Base-by-base conservation (phyloP, 1,139 yeast genomes). In the Hyphopichia khmerensis region DNA sequence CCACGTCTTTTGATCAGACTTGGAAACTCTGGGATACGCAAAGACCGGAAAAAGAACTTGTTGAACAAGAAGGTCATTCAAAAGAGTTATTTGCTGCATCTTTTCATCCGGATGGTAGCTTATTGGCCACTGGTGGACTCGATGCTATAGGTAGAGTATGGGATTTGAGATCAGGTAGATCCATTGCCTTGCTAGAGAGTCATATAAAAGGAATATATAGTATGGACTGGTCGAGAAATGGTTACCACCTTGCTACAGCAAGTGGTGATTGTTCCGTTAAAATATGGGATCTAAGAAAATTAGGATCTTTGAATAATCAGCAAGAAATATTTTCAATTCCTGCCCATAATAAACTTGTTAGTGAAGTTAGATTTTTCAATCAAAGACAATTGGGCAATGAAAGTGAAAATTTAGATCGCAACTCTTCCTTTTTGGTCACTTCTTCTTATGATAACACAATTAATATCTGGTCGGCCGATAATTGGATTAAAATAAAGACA, bases 11-110 rank as follows among this genome's bases (percentile, higher is more conserved):
- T 55, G 99, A 93, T 60, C 76, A 75, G 46, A 89, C 96, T 0
- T 93, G 98, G 97, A 77, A 89, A 46, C 60, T 90, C 6, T 90
- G 96, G 96, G 97, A 93, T 60, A 49, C 80, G 0, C 65, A 67
- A 10, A 77, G 69, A 1, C 55, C 60, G 9, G 47, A 53, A 7
- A 43, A 45, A 14, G 62, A 55, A 30, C 46, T 73, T 19, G 33
- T 64, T 19, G 70, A 69, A 37, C 98, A 93, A 60, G 96, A 89
- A 56, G 97, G 98, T 0, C 98, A 93, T 56, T 71, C 89, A 1
- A 84, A 81, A 52, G 93, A 82, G 44, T 82, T 91, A 0, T 82
- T 80, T 49, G 60, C 83, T 1, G 65, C 87, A 2, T 64, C 78
- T 1, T 76, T 86, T 49, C 96, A 91, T 44, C 74, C 76, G 0